Evolutionary conservation across 2,329 filamentous ascomycete species (phyloP).

Genomic region (Fusarium sp.): DNA sequence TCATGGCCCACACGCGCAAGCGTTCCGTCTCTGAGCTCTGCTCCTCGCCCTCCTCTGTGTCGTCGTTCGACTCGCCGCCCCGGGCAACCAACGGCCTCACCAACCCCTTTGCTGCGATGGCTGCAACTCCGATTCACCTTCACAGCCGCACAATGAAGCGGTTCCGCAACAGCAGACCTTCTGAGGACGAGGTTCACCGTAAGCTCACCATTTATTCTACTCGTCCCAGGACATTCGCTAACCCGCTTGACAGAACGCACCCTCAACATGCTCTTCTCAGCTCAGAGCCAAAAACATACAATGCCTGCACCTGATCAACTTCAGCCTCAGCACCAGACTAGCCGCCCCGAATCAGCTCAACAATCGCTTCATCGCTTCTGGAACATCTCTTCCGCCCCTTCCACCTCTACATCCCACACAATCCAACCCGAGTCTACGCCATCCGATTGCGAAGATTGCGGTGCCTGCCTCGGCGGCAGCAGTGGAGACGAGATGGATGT

Average conservation of each 20-base stretch:
- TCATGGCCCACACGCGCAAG: conserved; percentile 70
- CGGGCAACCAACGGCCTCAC: conserved; percentile 46
- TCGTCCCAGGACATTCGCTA: conserved; percentile 22
- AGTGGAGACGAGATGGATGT: conserved; percentile 54
- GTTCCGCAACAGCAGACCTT: conserved; percentile 68
- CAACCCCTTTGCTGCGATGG: conserved; percentile 50
- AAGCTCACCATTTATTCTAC: conserved; percentile 45
- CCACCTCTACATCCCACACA: conserved; percentile 42
- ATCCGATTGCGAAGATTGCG: conserved; percentile 67
- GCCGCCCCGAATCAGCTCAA: conserved; percentile 51
- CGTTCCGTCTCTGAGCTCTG: conserved; percentile 70
- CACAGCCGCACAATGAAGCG: conserved; percentile 72
- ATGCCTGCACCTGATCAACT: conserved; percentile 9
- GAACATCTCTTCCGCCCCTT: conserved; percentile 61
- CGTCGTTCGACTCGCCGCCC: conserved; percentile 56
- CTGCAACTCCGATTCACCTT: conserved; percentile 57
- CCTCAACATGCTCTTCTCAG: conserved; percentile 68
- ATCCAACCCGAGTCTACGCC: conserved; percentile 36
- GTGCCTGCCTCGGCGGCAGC: conserved; percentile 44
- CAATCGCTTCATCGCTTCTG: conserved; percentile 72
- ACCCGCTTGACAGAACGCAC: conserved; percentile 62
- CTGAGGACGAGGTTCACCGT: conserved; percentile 68
- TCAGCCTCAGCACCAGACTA: conserved; percentile 12
- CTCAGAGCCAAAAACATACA: conserved; percentile 55
- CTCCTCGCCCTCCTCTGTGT: conserved; percentile 58